These are phyloP conservation scores for Globisporangium nagaii DNA, from an alignment of 352 stramenopile genomes.

Conservation along the genomic window DNA sequence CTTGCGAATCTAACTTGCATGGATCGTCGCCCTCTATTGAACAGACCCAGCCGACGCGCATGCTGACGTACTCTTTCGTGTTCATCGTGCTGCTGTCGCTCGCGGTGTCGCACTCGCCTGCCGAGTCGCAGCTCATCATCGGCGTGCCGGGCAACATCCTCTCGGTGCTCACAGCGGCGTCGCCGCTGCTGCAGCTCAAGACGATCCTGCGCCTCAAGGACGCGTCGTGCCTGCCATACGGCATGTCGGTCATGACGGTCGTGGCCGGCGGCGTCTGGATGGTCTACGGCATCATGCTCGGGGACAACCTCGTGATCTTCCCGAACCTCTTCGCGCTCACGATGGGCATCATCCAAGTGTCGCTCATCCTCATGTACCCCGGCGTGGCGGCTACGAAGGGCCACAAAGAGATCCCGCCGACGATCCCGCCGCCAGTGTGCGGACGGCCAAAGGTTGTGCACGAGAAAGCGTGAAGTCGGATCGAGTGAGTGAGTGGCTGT, in stretches of 20 bases:
- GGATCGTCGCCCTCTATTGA: not conserved
- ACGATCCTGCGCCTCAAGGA: slow-evolving; percentile 57
- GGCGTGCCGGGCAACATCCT: slow-evolving; percentile 71
- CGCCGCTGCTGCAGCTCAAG: slow-evolving; percentile 64
- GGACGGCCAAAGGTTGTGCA: slow-evolving; percentile 12
- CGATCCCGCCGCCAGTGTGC: not conserved
- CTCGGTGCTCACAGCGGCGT: slow-evolving; percentile 62
- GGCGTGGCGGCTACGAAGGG: slow-evolving; percentile 9
- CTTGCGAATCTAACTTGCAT: no score
- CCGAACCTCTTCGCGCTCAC: slow-evolving; percentile 64
- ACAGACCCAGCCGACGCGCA: slow-evolving; percentile 28
- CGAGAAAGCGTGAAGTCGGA: slow-evolving; percentile 21
- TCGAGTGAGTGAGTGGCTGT: no score
- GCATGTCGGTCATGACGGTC: slow-evolving; percentile 80
- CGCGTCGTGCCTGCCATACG: slow-evolving; percentile 61
- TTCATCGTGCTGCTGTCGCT: slow-evolving; percentile 47
- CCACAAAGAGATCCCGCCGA: not conserved
- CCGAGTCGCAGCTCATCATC: slow-evolving; percentile 58
- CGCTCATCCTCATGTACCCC: slow-evolving; percentile 51
- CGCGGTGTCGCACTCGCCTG: slow-evolving; percentile 35
- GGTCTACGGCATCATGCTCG: slow-evolving; percentile 61
- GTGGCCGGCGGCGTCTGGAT: slow-evolving; percentile 61
- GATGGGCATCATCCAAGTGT: slow-evolving; percentile 72
- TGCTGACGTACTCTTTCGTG: slow-evolving; percentile 39
- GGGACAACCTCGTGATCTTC: slow-evolving; percentile 55